Evolutionary conservation across 2,329 filamentous ascomycete species (phyloP), one percentile per base, ranked within the genome.

Genomic region (Chaetomium globosum): DNA sequence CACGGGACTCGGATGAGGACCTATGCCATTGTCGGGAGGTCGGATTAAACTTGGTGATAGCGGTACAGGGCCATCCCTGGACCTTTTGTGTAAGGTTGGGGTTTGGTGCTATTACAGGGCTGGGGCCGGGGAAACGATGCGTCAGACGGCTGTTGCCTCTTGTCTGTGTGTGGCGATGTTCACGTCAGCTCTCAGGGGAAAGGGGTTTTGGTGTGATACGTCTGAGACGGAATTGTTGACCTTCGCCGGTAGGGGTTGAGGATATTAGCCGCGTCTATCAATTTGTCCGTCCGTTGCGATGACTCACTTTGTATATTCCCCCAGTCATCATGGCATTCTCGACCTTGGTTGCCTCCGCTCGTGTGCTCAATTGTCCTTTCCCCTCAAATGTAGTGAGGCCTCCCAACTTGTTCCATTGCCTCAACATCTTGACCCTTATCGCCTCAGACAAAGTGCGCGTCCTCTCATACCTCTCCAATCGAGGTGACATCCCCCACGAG

Each of bases 41-140:
- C 28, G 56, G 61, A 58, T 63, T 58, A 64, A 54, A 30, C 51
- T 63, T 53, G 6, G 3, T 56, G 39, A 55, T n/a, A n/a, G n/a
- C n/a, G 64, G 7, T 26, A 46, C 30, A 39, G 6, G 43, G n/a
- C 19, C 23, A 48, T 16, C 48, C 21, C 48, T 48, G 36, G 4
- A 12, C 21, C n/a, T 61, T 28, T 30, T 52, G 23, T 10, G 6
- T 28, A n/a, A 36, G 28, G 19, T 8, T 13, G 3, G 56, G 57
- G 31, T 36, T 28, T 53, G 46, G 46, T n/a, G 30, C 39, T 60
- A 59, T 56, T 56, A 23, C n/a, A 21, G 26, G 4, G 7, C 36
- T 21, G 46, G 43, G 19, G 7, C 48, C 5, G 49, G 46, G 33
- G 49, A 33, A 12, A 52, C 2, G 6, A 12, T 63, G 61, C 33